phyloP scores from a whole-genome alignment of 306 rosid genomes.

The Adenanthera pavonina region DNA sequence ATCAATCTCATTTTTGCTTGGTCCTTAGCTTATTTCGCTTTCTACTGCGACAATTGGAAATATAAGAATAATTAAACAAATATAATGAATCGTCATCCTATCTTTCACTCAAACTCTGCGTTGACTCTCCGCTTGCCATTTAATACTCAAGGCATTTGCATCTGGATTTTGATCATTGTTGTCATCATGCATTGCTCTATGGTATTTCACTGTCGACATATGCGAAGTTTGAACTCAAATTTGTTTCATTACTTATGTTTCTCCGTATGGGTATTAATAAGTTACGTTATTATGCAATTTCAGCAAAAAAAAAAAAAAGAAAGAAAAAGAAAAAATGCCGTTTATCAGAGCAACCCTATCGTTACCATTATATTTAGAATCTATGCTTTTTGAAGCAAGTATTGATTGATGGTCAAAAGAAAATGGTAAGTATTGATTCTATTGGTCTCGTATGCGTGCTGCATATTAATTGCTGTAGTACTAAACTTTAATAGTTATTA shows the following conservation, averaged over 20 bases:
- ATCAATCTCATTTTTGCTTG: constrained; percentile 26
- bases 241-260: background rate
- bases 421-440: background rate
- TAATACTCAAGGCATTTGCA: constrained; percentile 15
- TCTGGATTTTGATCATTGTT: background rate
- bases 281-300: background rate
- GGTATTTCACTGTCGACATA: constrained; percentile 8
- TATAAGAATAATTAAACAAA: background rate
- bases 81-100: background rate
- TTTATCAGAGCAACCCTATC: background rate
- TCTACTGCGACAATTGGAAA: background rate
- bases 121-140: background rate
- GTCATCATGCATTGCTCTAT: background rate
- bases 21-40: constrained; percentile 4
- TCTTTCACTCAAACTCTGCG: constrained; percentile 19
- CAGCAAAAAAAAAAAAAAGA: too few relatives aligned
- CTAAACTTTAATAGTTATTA: background rate
- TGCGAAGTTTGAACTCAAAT: background rate
- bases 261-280: background rate
- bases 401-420: too few relatives aligned
- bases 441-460: background rate
- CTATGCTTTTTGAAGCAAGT: background rate
- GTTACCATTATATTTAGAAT: background rate
- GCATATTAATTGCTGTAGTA: background rate
- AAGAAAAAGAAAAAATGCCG: background rate